Evolutionary conservation across 129 eudicot genomes (phyloP), one percentile per base, ranked within the genome.

Genomic region (Dittrichia graveolens): DNA sequence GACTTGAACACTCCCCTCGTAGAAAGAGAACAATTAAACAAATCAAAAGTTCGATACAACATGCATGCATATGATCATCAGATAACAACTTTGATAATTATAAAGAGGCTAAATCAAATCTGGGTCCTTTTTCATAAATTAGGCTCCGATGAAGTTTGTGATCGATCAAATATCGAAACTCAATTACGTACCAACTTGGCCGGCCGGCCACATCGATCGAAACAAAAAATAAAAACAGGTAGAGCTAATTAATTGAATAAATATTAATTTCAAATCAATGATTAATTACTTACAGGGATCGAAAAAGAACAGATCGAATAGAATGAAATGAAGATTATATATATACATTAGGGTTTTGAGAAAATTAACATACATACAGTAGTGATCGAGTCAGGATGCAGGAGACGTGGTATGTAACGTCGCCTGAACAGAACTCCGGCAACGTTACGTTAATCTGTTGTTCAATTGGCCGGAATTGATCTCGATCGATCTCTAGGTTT

Each of bases 391-490:
- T 49, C 55, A 74, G 31, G 31, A 24, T 24, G n/a, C n/a, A n/a
- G 78, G 78, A 73, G 78, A 74, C 78, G 78, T 16, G 52, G 54
- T 37, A 24, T 24, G 31, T 24, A 73, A 74, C 71, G 72, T 63
- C 78, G 43, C 78, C 78, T 50, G 78, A 73, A 56, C 16, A 74
- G 69, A 74, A 48, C 53, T 62, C 41, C 69, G 71, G 67, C 76
- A 44, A 58, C 42, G 54, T 44, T 60, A 12, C 31, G 31, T 24
- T 24, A 24, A 72, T 14, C 19, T 58, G 4, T 57, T 24, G 1
- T 24, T 24, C 31, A 24, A 24, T 24, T 2, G 31, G 31, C 31
- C 31, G 31, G 31, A 24, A 24, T 24, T 24, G 31, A 24, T 24
- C 1, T 72, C 42, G 5, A 61, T 69, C 5, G 44, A 14, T 7